Percentiles rank a stretch among this genome's conserved stretches.
Conservation (phyloP, 2,329 filamentous ascomycete genomes). For the Cytospora piceicola region DNA sequence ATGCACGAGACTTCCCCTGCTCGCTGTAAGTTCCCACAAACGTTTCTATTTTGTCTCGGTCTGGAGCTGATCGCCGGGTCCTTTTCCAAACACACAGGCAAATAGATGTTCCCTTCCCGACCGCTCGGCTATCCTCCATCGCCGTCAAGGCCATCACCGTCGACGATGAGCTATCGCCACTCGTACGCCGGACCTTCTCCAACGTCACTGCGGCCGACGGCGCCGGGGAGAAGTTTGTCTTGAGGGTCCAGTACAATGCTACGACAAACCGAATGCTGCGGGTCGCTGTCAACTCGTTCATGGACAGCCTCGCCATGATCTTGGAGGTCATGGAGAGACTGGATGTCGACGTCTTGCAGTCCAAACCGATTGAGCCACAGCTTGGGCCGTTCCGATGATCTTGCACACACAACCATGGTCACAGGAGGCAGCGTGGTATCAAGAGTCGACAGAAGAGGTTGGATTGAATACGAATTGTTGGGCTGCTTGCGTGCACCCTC, state of each 20-base stretch:
- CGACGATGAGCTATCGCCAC: slow-evolving; percentile 84
- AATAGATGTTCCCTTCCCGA: slow-evolving; percentile 81
- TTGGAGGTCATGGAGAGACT: slow-evolving; percentile 89
- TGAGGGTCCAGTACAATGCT: slow-evolving; percentile 79
- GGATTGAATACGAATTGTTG: slow-evolving; percentile 6
- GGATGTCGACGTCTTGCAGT: slow-evolving; percentile 76
- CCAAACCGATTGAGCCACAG: slow-evolving; percentile 25
- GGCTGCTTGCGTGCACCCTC: background rate
- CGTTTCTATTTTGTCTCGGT: background rate
- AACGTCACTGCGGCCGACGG: slow-evolving; percentile 17
- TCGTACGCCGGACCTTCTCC: slow-evolving; percentile 33
- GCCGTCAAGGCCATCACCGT: slow-evolving; percentile 79
- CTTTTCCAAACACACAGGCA: slow-evolving; percentile 56
- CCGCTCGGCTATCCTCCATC: slow-evolving; percentile 73
- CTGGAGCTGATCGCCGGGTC: slow-evolving; percentile 1
- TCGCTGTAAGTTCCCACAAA: slow-evolving; percentile 56
- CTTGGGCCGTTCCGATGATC: slow-evolving; percentile 23
- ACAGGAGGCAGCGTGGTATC: slow-evolving; percentile 4
- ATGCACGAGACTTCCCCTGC: slow-evolving; percentile 62
- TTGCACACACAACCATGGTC: slow-evolving; percentile 10
- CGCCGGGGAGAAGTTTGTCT: slow-evolving; percentile 46
- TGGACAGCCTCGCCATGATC: slow-evolving; percentile 85
- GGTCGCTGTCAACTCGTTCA: slow-evolving; percentile 94
- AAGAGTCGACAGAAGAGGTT: slow-evolving; percentile 3
- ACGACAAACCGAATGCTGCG: slow-evolving; percentile 96